phyloP scores from a whole-genome alignment of 2,329 filamentous ascomycete genomes.

The Pseudogymnoascus sp. region DNA sequence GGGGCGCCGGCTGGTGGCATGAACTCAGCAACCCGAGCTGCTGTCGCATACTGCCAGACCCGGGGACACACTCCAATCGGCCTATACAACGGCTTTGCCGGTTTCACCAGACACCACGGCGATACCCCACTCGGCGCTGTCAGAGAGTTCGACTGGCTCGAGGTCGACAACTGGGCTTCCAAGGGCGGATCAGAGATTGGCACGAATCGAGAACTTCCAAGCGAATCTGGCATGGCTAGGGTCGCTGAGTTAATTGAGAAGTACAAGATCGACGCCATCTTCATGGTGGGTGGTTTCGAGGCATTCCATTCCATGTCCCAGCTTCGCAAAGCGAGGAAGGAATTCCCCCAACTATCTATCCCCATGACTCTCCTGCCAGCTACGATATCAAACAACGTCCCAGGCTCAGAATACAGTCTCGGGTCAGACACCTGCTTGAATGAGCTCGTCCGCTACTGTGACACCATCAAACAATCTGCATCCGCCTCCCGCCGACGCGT shows the following conservation, averaged over 20 bases:
- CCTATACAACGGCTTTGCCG: constrained; percentile 95
- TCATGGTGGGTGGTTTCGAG: constrained; percentile 91
- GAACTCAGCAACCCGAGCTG: constrained; percentile 91
- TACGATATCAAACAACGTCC: constrained; percentile 98
- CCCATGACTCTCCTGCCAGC: constrained; percentile 86
- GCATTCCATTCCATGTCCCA: constrained; percentile 89
- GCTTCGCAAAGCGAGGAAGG: constrained; percentile 67
- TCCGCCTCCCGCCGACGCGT: constrained; percentile 88
- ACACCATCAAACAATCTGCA: constrained; percentile 94
- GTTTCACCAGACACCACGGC: constrained; percentile 80
- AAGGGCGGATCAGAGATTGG: constrained; percentile 97
- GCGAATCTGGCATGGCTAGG: constrained; percentile 71
- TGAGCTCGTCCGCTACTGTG: constrained; percentile 88
- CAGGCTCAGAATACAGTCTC: constrained; percentile 92
- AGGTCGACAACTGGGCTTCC: constrained; percentile 91
- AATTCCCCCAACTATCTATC: constrained; percentile 82
- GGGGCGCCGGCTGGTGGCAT: constrained; percentile 95
- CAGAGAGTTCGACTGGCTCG: constrained; percentile 80
- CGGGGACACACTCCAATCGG: constrained; percentile 88
- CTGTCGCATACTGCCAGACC: constrained; percentile 84
- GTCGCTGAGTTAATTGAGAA: constrained; percentile 76
- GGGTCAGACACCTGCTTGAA: constrained; percentile 96
- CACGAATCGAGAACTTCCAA: constrained; percentile 87
- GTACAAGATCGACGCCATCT: constrained; percentile 84
- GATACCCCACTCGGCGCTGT: constrained; percentile 78